These are phyloP conservation scores for Skeletonema costatum DNA, from an alignment of 108 stramenopile species.

Conservation along the genomic window DNA sequence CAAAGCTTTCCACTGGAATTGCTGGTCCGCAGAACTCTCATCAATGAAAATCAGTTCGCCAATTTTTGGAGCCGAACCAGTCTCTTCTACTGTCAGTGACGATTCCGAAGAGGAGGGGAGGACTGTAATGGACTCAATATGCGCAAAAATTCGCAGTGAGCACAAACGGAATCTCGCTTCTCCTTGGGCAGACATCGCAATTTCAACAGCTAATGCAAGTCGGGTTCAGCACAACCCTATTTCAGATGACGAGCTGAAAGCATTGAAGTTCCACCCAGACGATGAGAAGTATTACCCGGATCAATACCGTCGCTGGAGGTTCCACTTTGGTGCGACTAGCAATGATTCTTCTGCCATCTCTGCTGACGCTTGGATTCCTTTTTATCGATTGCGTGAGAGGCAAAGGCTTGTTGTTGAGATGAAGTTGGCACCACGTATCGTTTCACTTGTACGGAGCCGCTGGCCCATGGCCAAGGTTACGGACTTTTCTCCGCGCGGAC, in stretches of 20 bases:
- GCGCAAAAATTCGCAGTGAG: conserved; percentile 3
- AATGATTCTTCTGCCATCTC: not conserved
- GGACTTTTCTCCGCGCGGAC: conserved; percentile 45
- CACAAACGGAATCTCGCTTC: conserved; percentile 19
- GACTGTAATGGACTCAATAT: conserved; percentile 20
- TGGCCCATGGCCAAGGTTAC: conserved; percentile 71
- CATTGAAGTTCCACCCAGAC: conserved; percentile 53
- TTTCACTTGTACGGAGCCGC: conserved; percentile 60
- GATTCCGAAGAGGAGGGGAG: conserved; percentile 30
- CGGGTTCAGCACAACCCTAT: conserved; percentile 15
- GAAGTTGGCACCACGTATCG: conserved; percentile 74
- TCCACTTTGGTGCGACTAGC: conserved; percentile 25
- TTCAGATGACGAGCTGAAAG: conserved; percentile 46
- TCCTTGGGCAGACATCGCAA: not conserved
- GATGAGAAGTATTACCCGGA: conserved; percentile 67
- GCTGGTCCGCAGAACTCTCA: conserved; percentile 60
- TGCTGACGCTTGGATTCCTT: conserved; percentile 63
- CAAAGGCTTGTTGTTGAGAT: conserved; percentile 62
- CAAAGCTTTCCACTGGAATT: conserved; percentile 67
- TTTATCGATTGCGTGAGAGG: conserved; percentile 52
- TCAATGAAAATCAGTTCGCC: conserved; percentile 55
- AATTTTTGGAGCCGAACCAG: conserved; percentile 24
- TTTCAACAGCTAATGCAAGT: not conserved
- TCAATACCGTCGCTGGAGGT: conserved; percentile 72
- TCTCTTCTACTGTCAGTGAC: conserved; percentile 17